Evolutionary conservation across 129 eudicot genomes (phyloP), one percentile per base, ranked within the genome.

Genomic region (Scalesia atractyloides): DNA sequence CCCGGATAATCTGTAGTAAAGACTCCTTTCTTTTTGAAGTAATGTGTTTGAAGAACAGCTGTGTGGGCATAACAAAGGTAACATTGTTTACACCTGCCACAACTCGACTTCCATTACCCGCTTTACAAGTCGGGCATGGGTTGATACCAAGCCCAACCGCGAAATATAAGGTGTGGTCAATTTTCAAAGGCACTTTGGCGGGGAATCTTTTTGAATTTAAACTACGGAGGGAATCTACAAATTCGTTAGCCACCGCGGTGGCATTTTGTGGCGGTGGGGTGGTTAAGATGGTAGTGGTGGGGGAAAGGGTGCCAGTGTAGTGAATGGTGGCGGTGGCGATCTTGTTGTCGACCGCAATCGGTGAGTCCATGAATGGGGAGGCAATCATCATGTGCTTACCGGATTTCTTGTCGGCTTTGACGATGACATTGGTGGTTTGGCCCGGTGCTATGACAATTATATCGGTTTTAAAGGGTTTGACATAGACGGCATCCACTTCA

Each of bases 401-500:
- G 11, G 85, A 59, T 61, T 66, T 68, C 60, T 80, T 71, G 58
- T 81, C 72, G 17, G 96, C 86, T 6, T 78, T 70, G 19, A 89
- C 62, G 18, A 89, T 61, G 41, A 80, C 91, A 48, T 86, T 86
- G 69, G 96, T 89, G 78, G 96, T 89, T 74, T 88, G 91, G 58
- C 95, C 95, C 0, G 95, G 95, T 61, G 88, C 86, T 5, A 88
- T 79, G 14, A 88, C 67, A 6, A 88, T 78, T 1, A 85, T 83
- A 75, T 85, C 85, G n/a, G 73, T 85, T 71, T 81, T 79, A 79
- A 88, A 88, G 49, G 95, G 95, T 44, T 88, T 88, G 1, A 88
- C 86, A 47, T 88, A 88, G 24, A 87, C 73, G 41, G 95, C 95
- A 52, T 88, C 95, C 9, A 88, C 95, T 70, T 88, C 95, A 2